These are phyloP conservation scores for Scortechinia acanthostroma DNA, from an alignment of 2,329 filamentous ascomycete species.

Conservation along the genomic window DNA sequence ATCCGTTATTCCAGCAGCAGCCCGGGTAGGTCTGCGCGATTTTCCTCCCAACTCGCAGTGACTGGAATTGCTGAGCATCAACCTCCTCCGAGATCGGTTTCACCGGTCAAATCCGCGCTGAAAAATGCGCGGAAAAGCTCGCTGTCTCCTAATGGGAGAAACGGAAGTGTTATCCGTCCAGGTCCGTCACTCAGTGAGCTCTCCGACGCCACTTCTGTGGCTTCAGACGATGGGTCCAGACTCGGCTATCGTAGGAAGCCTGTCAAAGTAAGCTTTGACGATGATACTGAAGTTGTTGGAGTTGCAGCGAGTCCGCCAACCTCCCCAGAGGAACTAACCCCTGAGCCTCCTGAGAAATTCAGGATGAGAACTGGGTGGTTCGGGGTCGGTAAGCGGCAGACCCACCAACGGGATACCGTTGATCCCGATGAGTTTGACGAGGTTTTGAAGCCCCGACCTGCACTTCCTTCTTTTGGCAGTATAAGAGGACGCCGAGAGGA, in stretches of 20 bases:
- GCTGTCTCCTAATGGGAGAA: conserved; percentile 16
- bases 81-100: conserved; percentile 49
- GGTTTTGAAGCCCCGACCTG: conserved; percentile 47
- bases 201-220: conserved; percentile 43
- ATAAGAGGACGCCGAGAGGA: conserved; percentile 28
- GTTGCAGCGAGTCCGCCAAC: conserved; percentile 27
- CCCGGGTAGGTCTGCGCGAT: conserved; percentile 46
- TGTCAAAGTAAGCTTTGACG: conserved; percentile 44
- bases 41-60: conserved; percentile 41
- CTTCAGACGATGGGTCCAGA: conserved; percentile 29
- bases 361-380: background rate
- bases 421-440: conserved; percentile 42
- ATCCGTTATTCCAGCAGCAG: conserved; percentile 31
- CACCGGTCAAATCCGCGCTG: conserved; percentile 53
- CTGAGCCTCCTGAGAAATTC: conserved; percentile 10
- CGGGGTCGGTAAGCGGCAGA: conserved; percentile 6
- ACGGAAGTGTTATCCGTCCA: conserved; percentile 9
- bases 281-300: conserved; percentile 39
- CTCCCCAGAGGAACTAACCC: conserved; percentile 22
- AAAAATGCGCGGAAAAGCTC: conserved; percentile 41
- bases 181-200: conserved; percentile 36
- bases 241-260: conserved; percentile 37
- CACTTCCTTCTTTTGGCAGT: conserved; percentile 57
- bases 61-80: conserved; percentile 37
- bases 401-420: conserved; percentile 6